Evolutionary conservation across 305 asterid genomes (phyloP).

Genomic region (Stenogyne calaminthoides): DNA sequence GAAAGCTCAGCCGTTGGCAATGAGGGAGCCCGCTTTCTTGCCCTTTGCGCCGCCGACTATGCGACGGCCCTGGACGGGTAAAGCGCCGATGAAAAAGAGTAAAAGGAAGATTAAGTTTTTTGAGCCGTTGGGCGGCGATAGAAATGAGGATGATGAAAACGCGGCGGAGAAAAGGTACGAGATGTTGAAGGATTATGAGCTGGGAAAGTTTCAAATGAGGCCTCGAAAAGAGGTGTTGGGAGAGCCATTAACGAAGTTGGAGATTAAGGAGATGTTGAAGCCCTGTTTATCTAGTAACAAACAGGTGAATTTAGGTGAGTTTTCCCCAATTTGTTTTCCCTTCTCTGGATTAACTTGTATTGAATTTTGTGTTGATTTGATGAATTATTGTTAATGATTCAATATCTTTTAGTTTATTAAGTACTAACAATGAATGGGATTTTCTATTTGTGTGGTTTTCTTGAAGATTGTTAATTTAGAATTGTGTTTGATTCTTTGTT

Average conservation of each 20-base stretch:
- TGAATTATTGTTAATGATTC: not conserved
- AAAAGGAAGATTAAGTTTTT: constrained; percentile 77
- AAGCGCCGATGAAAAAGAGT: constrained; percentile 87
- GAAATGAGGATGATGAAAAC: constrained; percentile 12
- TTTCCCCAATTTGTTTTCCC: not conserved
- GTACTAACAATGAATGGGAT: not conserved
- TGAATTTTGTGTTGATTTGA: not conserved
- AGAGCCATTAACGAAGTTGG: constrained; percentile 54
- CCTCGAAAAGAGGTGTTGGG: constrained; percentile 77
- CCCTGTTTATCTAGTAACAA: constrained; percentile 60
- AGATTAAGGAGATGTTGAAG: constrained; percentile 66
- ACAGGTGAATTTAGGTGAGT: constrained; percentile 88
- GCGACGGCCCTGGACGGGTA: constrained; percentile 98
- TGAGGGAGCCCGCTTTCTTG: constrained; percentile 88
- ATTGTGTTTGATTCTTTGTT: not conserved
- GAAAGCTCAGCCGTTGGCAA: constrained; percentile 69
- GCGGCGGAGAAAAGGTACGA: constrained; percentile 49
- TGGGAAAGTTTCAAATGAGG: constrained; percentile 50
- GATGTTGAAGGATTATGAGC: constrained; percentile 69
- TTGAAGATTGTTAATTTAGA: not conserved
- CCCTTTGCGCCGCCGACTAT: constrained; percentile 94
- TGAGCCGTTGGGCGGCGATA: constrained; percentile 54
- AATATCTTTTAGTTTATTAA: not conserved
- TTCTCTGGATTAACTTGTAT: not conserved
- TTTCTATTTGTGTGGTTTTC: not conserved